Conservation (phyloP, 768 basidiomycete genomes). For the Rubroboletus satanas region DNA sequence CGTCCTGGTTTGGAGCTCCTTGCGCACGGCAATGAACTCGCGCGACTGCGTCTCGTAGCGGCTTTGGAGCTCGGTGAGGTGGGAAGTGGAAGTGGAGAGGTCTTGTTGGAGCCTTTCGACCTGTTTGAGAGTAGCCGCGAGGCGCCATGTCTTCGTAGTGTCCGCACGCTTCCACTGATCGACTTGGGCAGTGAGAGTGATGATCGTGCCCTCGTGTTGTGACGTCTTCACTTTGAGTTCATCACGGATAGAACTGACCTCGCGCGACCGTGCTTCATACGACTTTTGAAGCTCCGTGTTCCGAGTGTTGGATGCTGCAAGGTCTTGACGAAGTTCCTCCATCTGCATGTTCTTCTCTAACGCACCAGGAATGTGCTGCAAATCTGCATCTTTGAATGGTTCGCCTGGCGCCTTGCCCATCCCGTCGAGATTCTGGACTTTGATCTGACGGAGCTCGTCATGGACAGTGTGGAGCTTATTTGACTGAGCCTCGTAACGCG, state of each 20-base stretch:
- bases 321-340: neutral
- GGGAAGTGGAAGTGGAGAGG: neutral
- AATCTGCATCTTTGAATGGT: neutral
- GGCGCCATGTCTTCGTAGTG: neutral
- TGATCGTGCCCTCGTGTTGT: neutral
- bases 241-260: neutral
- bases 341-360: neutral
- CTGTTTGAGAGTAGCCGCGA: neutral
- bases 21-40: neutral
- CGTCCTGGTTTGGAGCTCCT: no score
- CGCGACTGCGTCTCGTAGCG: conserved; percentile 4
- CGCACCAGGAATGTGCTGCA: neutral
- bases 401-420: no score
- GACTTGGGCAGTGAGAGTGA: conserved; percentile 1
- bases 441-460: neutral
- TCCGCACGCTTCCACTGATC: neutral
- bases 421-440: neutral
- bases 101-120: neutral
- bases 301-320: neutral
- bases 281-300: conserved; percentile 1
- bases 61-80: neutral
- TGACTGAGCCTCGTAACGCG: neutral
- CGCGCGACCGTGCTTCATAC: neutral
- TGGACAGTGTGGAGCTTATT: neutral
- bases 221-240: conserved; percentile 1